Evolutionary conservation across 805 yeast species (phyloP), one percentile per base, ranked within the genome.

Genomic region (Novakomyces olei): DNA sequence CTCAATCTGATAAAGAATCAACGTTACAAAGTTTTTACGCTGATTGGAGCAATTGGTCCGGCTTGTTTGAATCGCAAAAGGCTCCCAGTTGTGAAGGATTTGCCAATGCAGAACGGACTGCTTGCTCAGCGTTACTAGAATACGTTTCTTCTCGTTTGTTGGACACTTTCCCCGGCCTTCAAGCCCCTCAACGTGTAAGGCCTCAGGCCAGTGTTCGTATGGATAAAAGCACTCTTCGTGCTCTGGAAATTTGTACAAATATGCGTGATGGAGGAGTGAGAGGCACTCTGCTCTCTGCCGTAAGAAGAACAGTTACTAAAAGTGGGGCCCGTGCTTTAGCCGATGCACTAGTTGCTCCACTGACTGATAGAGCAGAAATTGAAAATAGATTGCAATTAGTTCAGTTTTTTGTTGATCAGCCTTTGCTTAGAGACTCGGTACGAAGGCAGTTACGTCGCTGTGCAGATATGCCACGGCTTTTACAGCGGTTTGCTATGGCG

Each of bases 311-410:
- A 0, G 67, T 65, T 3, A 80, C 96, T 0, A 61, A 72, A 1
- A 70, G 88, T 0, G 96, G 96, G 0, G 57, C 92, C 0, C 56
- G 96, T 27, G 45, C 76, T n/a, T 53, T 88, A 8, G 65, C 72
- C 5, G 70, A 72, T 33, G 80, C 95, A 94, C 53, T 85, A 8
- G 25, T 38, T 17, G 69, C 79, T 2, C 98, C 98, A 0, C 62
- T 78, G 0, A 61, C 74, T 6, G 65, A 73, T 43, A 43, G 65
- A 0, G 42, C 46, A 0, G 75, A 67, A 38, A 68, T 88, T 9
- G 49, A 48, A 12, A 43, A 48, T 14, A 56, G 98, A 18, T 78
- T 70, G 30, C 53, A 52, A 12, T 42, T 63, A 8, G 73, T 76
- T 0, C 47, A 49, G 5, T 45, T 54, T 3, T 63, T 74, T 28